A percentile compares a stretch with the other conserved stretches of the same genome.
phyloP scores from a whole-genome alignment of 2,329 filamentous ascomycete genomes.

The Rutstroemia sp. region DNA sequence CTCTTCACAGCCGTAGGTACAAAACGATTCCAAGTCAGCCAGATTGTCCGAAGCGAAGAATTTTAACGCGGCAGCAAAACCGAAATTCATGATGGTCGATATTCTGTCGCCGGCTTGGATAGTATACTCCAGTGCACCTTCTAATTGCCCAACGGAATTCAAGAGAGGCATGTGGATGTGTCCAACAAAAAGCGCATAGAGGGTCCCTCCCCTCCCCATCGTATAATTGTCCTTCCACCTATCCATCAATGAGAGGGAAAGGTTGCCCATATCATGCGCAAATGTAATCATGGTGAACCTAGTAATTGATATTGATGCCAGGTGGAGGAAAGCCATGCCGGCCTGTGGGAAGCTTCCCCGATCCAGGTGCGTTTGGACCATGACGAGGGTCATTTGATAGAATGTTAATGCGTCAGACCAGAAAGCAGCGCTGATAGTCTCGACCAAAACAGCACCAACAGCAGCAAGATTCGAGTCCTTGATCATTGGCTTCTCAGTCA shows the following conservation, averaged over 20 bases:
- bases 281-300: slow-evolving; percentile 66
- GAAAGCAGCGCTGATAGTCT: slow-evolving; percentile 63
- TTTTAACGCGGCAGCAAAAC: slow-evolving; percentile 56
- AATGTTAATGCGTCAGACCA: slow-evolving; percentile 68
- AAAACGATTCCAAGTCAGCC: slow-evolving; percentile 62
- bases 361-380: slow-evolving; percentile 58
- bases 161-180: slow-evolving; percentile 59
- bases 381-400: slow-evolving; percentile 60
- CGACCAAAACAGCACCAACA: slow-evolving; percentile 61
- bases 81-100: slow-evolving; percentile 64
- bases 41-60: slow-evolving; percentile 65
- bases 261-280: slow-evolving; percentile 55
- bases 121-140: slow-evolving; percentile 59
- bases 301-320: slow-evolving; percentile 59
- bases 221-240: slow-evolving; percentile 57
- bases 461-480: slow-evolving; percentile 50
- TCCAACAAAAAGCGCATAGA: slow-evolving; percentile 62
- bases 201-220: slow-evolving; percentile 59
- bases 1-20: slow-evolving; percentile 65
- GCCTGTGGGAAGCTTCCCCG: slow-evolving; percentile 62
- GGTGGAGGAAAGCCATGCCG: slow-evolving; percentile 58
- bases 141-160: slow-evolving; percentile 51
- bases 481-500: slow-evolving; percentile 37
- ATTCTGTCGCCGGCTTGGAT: slow-evolving; percentile 63
- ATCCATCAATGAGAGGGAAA: slow-evolving; percentile 57